phyloP scores from a whole-genome alignment of 306 rosid species.

The Castanea mollissima region DNA sequence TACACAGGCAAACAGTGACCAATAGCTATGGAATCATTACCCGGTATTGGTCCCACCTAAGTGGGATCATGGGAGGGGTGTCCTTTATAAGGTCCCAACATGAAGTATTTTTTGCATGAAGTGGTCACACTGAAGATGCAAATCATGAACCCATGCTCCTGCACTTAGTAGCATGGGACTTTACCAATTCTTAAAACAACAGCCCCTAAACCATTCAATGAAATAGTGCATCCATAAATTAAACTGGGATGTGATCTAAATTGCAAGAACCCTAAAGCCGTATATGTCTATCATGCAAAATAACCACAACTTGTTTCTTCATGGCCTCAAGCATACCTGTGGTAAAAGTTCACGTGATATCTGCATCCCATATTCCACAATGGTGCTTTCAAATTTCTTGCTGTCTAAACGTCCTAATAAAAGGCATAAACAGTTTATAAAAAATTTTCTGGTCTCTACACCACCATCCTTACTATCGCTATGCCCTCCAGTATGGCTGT shows the following conservation, averaged over 20 bases:
- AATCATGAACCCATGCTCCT: neutral
- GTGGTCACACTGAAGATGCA: neutral
- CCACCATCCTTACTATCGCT: slow-evolving; percentile 56
- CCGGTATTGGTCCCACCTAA: neutral
- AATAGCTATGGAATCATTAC: neutral
- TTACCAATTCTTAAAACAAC: neutral
- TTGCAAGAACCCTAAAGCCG: slow-evolving; percentile 19
- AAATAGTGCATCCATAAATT: neutral
- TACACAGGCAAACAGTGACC: neutral
- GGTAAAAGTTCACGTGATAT: slow-evolving; percentile 63
- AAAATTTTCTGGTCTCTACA: slow-evolving; percentile 73
- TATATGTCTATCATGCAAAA: slow-evolving; percentile 17
- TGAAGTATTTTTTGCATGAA: neutral
- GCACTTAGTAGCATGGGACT: neutral
- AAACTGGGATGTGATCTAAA: neutral
- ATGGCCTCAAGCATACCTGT: slow-evolving; percentile 50
- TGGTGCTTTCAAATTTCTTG: slow-evolving; percentile 56
- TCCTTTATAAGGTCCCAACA: neutral
- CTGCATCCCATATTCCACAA: slow-evolving; percentile 64
- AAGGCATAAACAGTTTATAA: slow-evolving; percentile 83
- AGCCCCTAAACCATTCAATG: neutral
- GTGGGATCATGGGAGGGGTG: neutral
- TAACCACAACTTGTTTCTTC: slow-evolving; percentile 18
- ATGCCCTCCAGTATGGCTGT: slow-evolving; percentile 47
- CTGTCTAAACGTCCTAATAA: slow-evolving; percentile 72